phyloP scores from a whole-genome alignment of 768 basidiomycete species.

The Lentinula sp. region DNA sequence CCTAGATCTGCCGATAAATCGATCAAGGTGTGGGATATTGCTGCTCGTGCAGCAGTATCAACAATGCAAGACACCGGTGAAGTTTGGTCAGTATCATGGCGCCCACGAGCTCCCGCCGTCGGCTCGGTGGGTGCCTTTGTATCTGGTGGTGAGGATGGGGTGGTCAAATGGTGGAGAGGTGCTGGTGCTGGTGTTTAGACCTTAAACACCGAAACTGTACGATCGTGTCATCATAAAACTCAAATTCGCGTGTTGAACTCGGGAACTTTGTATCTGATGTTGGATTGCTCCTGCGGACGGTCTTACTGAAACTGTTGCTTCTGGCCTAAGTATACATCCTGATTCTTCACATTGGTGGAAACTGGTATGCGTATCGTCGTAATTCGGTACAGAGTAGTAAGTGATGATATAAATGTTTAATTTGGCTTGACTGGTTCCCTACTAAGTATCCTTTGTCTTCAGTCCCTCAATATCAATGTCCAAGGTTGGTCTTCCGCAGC shows the following conservation, averaged over 20 bases:
- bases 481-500: too few relatives aligned
- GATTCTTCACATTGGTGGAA: background rate
- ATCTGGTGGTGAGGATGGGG: constrained; percentile 6
- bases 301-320: too few relatives aligned
- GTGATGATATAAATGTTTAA: background rate
- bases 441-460: background rate
- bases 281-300: too few relatives aligned
- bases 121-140: constrained; percentile 57
- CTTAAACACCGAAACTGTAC: background rate
- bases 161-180: constrained; percentile 13
- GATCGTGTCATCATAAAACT: background rate
- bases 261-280: too few relatives aligned
- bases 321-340: too few relatives aligned
- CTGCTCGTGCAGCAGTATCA: constrained; percentile 65
- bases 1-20: constrained; percentile 78
- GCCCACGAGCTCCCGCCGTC: constrained; percentile 50
- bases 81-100: constrained; percentile 83
- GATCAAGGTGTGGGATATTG: constrained; percentile 84
- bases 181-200: constrained; percentile 7
- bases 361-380: background rate
- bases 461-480: background rate
- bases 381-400: background rate
- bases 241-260: background rate
- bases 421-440: background rate
- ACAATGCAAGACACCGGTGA: constrained; percentile 76